Evolutionary conservation across 148 eudicot genomes (phyloP), one percentile per base, ranked within the genome.

Genomic region (Bassia scoparia): DNA sequence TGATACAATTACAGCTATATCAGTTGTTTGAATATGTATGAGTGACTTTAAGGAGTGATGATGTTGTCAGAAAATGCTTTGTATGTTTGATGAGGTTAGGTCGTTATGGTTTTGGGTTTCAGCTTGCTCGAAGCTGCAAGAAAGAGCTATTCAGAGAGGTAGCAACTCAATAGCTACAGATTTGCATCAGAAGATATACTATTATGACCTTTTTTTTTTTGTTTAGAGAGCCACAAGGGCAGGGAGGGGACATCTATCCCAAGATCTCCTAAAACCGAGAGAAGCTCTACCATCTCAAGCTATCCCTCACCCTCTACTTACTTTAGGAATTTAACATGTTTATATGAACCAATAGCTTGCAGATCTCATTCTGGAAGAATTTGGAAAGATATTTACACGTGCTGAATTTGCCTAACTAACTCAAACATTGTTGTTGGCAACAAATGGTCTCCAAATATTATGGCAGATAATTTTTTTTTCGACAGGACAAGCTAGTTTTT

Each of bases 121-220:
- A 95, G 98, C 98, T 79, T 95, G 75, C 93, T 95, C 71, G 98
- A 95, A 86, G 89, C 87, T 78, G 86, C 96, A 59, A 84, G 84
- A 83, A n/a, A 89, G 83, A 82, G 86, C 86, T 10, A 95, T 91
- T 91, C 83, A 86, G 80, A 76, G 89, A 85, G 60, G 72, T 86
- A 72, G 81, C 84, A 63, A 79, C 85, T 74, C 85, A 80, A 87
- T 95, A 76, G 92, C 96, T 75, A 78, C 87, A 82, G 98, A 61
- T 95, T 95, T 83, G 89, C 88, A 53, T 86, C 96, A 30, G 98
- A 86, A 86, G n/a, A n/a, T n/a, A n/a, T n/a, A n/a, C n/a, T n/a
- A n/a, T n/a, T n/a, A n/a, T n/a, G n/a, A n/a, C n/a, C n/a, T n/a
- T n/a, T n/a, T n/a, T n/a, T n/a, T n/a, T n/a, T n/a, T n/a, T n/a